These are phyloP conservation scores for Avena eriantha DNA, from an alignment of 176 grass and related monocot species.

Conservation along the genomic window DNA sequence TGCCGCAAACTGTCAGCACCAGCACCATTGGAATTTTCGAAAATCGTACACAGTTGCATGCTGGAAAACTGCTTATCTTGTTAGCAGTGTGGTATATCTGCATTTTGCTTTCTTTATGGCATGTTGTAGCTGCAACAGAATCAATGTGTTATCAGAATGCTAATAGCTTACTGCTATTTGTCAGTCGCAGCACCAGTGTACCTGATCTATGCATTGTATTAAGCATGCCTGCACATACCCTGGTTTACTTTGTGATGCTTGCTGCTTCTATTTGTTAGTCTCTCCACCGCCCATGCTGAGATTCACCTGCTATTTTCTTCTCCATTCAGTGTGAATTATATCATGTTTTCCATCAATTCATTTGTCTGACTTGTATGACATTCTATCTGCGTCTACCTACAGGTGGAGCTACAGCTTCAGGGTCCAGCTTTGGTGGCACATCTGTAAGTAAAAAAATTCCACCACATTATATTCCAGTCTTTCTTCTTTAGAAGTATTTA, in stretches of 20 bases:
- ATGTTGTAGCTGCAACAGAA: conserved; percentile 3
- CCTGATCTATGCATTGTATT: neutral
- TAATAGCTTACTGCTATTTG: conserved; percentile 11
- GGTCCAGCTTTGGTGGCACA: conserved; percentile 87
- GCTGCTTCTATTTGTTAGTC: neutral
- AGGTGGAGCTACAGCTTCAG: conserved; percentile 80
- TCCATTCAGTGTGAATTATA: neutral
- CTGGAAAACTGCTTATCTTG: neutral
- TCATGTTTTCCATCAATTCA: neutral
- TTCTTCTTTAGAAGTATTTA: neutral
- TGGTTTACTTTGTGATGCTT: conserved; percentile 5
- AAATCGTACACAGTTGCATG: neutral
- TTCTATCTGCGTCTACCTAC: conserved; percentile 26
- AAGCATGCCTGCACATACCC: neutral
- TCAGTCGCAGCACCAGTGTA: neutral
- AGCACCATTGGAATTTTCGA: neutral
- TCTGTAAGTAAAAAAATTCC: conserved; percentile 66
- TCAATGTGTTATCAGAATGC: conserved; percentile 27
- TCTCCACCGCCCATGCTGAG: neutral
- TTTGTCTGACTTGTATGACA: conserved; percentile 31
- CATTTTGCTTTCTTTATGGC: neutral
- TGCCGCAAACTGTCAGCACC: neutral
- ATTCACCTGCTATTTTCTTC: conserved; percentile 17
- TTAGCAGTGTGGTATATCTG: neutral
- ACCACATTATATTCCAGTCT: conserved; percentile 12